phyloP scores from a whole-genome alignment of 176 grass and related monocot species.

The Avena insularis region DNA sequence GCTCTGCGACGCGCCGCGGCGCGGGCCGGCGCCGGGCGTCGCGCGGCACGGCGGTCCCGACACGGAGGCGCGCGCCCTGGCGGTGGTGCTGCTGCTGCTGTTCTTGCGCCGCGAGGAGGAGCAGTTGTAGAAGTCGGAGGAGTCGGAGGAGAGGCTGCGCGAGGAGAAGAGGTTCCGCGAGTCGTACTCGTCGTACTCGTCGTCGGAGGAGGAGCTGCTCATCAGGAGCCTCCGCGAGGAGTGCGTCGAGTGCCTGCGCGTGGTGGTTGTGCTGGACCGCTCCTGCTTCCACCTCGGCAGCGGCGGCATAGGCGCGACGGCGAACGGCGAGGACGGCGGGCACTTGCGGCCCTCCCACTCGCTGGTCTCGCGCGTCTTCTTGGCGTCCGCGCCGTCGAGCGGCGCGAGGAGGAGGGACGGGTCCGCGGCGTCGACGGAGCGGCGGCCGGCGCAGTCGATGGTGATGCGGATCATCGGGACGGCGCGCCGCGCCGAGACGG shows the following conservation, averaged over 20 bases:
- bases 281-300: slow-evolving; percentile 38
- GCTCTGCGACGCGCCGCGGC: slow-evolving; percentile 43
- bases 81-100: not conserved
- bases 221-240: slow-evolving; percentile 42
- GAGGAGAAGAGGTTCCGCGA: slow-evolving; percentile 74
- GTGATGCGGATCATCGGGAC: slow-evolving; percentile 57
- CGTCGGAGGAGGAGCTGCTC: slow-evolving; percentile 57
- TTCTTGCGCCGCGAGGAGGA: slow-evolving; percentile 32
- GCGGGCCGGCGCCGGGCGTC: not conserved
- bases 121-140: slow-evolving; percentile 75
- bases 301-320: not conserved
- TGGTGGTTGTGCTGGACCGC: no score
- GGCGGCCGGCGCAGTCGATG: slow-evolving; percentile 71
- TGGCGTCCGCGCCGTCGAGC: slow-evolving; percentile 39
- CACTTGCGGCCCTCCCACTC: slow-evolving; percentile 70
- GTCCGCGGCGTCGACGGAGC: slow-evolving; percentile 61
- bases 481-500: slow-evolving; percentile 45
- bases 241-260: slow-evolving; percentile 29
- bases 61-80: slow-evolving; percentile 45
- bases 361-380: slow-evolving; percentile 27
- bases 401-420: slow-evolving; percentile 42
- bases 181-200: slow-evolving; percentile 58
- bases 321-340: slow-evolving; percentile 68
- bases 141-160: slow-evolving; percentile 78
- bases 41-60: slow-evolving; percentile 56